phyloP scores from a whole-genome alignment of 768 basidiomycete species.

The Mrakia blollopis region DNA sequence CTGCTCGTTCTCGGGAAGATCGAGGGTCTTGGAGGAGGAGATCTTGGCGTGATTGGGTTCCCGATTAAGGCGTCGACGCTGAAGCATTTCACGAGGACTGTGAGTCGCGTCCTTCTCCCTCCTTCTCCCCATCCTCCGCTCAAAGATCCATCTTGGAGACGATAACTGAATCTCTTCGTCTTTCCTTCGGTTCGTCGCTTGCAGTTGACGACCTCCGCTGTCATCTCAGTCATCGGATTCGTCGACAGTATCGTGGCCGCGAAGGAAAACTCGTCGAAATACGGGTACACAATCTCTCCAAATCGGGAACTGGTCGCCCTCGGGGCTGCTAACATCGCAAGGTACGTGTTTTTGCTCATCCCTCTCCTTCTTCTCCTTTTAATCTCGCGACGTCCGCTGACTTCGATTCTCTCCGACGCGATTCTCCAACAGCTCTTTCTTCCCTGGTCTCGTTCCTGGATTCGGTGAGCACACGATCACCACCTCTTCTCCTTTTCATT shows the following conservation, averaged over 20 bases:
- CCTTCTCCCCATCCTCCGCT: too few relatives aligned
- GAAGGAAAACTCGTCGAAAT: conserved; percentile 81
- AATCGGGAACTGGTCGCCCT: conserved; percentile 95
- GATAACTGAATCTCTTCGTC: neutral
- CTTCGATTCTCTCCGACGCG: neutral
- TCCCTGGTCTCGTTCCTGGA: conserved; percentile 85
- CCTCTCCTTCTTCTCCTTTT: neutral
- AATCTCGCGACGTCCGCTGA: too few relatives aligned
- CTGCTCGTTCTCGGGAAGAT: conserved; percentile 80
- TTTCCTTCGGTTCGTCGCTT: neutral
- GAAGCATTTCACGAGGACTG: conserved; percentile 64
- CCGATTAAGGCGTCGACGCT: conserved; percentile 61
- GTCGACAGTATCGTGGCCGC: conserved; percentile 67
- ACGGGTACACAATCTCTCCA: conserved; percentile 81
- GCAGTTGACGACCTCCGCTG: conserved; percentile 48
- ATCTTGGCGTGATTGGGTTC: conserved; percentile 50
- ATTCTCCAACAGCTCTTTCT: conserved; percentile 55
- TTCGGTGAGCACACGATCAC: too few relatives aligned
- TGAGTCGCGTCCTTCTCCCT: conserved; percentile 29
- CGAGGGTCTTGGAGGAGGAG: conserved; percentile 39
- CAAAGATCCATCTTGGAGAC: neutral
- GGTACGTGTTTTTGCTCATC: conserved; percentile 74
- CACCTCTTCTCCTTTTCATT: too few relatives aligned
- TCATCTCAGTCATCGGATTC: conserved; percentile 70
- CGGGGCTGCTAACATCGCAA: conserved; percentile 68